Evolutionary conservation across 2,329 filamentous ascomycete species (phyloP).

Genomic region (Plectosphaerella sp.): DNA sequence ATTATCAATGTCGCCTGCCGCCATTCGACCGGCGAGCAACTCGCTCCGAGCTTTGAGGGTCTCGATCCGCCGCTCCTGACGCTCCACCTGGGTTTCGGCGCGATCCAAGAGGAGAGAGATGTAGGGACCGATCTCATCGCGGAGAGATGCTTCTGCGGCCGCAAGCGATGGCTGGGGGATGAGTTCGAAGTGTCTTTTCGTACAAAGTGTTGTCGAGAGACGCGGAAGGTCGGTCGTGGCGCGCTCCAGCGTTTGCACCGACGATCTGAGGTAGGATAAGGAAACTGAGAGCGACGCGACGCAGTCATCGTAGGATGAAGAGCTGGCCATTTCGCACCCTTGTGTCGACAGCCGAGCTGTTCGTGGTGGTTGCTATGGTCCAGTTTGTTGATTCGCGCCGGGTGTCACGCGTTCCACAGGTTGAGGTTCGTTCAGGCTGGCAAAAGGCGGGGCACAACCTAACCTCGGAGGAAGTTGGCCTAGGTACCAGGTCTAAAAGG

Average conservation of each 20-base stretch:
- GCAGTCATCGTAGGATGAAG: constrained; percentile 49
- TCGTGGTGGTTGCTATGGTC: too few species aligned
- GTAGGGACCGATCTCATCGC: constrained; percentile 86
- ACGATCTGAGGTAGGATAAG: constrained; percentile 57
- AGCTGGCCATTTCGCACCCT: background rate
- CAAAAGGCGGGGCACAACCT: too few species aligned
- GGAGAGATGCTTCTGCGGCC: constrained; percentile 76
- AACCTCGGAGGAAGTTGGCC: too few species aligned
- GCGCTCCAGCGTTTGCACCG: constrained; percentile 50
- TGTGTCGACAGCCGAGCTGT: background rate
- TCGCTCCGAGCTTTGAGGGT: constrained; percentile 78
- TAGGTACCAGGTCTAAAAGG: too few species aligned
- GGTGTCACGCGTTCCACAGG: too few species aligned
- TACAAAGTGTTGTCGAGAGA: constrained; percentile 43
- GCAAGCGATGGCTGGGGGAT: constrained; percentile 80
- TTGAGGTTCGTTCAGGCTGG: too few species aligned
- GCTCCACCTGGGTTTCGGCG: constrained; percentile 78
- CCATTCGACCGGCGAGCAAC: constrained; percentile 69
- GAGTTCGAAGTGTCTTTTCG: constrained; percentile 80
- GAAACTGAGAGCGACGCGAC: constrained; percentile 55
- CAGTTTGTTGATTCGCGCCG: too few species aligned
- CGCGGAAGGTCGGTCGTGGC: constrained; percentile 57
- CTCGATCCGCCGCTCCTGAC: constrained; percentile 77
- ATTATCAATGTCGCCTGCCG: constrained; percentile 16
- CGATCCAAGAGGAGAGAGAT: constrained; percentile 74